These are phyloP conservation scores for Acidiella bohemica DNA, from an alignment of 495 filamentous ascomycete species.

Conservation along the genomic window DNA sequence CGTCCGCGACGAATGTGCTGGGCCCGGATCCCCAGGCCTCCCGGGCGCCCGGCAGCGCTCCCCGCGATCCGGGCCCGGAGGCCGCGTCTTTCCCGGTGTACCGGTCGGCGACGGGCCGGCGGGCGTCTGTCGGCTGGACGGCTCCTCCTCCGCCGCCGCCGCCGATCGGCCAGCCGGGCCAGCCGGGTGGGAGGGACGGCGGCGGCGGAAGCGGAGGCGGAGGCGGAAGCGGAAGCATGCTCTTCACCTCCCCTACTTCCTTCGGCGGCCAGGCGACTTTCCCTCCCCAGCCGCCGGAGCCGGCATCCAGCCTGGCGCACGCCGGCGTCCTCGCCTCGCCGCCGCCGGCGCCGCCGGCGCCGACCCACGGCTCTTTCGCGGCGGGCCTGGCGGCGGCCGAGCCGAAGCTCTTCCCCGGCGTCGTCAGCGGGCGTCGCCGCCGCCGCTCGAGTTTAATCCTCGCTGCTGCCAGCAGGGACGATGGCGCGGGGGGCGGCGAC, in stretches of 20 bases:
- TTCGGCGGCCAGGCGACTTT: background rate
- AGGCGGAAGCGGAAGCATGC: slow-evolving; percentile 18
- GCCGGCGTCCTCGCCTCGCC: background rate
- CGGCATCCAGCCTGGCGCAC: slow-evolving; percentile 1
- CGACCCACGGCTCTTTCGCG: background rate
- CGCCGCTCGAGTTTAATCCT: background rate
- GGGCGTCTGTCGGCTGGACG: too few relatives aligned
- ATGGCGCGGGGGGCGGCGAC: background rate
- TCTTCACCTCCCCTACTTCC: slow-evolving; percentile 13
- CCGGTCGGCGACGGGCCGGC: too few relatives aligned
- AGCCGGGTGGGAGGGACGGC: background rate
- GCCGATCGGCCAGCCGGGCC: background rate
- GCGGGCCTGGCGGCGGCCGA: slow-evolving; percentile 16
- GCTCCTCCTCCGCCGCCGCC: too few relatives aligned
- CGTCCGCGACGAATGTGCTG: slow-evolving; percentile 16
- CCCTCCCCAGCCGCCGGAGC: slow-evolving; percentile 18
- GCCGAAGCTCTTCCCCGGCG: slow-evolving; percentile 30
- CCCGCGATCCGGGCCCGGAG: background rate
- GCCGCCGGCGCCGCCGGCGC: background rate
- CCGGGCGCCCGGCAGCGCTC: background rate
- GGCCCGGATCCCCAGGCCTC: background rate
- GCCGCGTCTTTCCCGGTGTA: too few relatives aligned
- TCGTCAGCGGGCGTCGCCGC: slow-evolving; percentile 18
- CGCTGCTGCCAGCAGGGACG: background rate
- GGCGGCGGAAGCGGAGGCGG: background rate